phyloP scores from a whole-genome alignment of 2,329 filamentous ascomycete species.

The Pseudogymnoascus sp. region DNA sequence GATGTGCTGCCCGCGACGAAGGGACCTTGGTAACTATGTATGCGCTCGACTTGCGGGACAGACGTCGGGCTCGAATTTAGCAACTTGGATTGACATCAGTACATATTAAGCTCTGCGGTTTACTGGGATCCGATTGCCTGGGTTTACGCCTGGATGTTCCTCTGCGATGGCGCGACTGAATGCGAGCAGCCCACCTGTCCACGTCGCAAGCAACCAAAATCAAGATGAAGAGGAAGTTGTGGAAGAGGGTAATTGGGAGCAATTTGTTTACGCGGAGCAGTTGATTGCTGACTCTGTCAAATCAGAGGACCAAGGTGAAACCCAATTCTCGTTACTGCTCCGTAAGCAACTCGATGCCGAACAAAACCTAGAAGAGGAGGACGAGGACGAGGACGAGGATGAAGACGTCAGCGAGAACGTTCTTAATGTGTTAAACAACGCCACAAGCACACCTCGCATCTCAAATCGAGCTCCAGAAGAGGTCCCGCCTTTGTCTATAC shows the following conservation, averaged over 20 bases:
- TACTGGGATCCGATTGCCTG: background rate
- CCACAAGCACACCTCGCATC: background rate
- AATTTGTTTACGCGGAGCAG: background rate
- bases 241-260: background rate
- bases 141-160: background rate
- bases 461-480: background rate
- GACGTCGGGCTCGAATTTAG: background rate
- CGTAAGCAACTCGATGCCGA: background rate
- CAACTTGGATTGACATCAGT: background rate
- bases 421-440: background rate
- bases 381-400: background rate
- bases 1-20: background rate
- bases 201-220: background rate
- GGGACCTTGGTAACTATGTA: background rate
- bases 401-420: background rate
- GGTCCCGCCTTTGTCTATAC: background rate
- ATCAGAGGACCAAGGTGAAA: background rate
- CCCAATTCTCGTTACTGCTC: background rate
- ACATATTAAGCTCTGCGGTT: background rate
- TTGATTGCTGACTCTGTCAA: background rate
- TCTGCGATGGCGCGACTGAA: background rate
- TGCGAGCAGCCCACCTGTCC: background rate
- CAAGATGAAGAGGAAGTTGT: background rate
- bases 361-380: slow-evolving; percentile 3
- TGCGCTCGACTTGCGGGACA: background rate